Evolutionary conservation across 306 rosid genomes (phyloP).

Genomic region (Quercus variabilis): DNA sequence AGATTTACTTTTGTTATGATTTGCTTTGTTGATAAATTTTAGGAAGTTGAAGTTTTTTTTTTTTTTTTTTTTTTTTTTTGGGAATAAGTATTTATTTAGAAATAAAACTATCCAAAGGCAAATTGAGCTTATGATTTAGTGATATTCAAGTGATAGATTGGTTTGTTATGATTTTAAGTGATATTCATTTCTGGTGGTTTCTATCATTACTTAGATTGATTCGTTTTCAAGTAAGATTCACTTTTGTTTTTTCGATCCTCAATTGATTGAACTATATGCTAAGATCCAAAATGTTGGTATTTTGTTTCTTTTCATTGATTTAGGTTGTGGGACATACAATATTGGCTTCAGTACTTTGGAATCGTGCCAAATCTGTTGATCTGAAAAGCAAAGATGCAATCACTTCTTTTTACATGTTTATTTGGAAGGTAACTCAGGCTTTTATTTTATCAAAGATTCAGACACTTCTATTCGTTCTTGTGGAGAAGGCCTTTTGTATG

Average conservation of each 20-base stretch:
- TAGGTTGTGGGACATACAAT: constrained; percentile 72
- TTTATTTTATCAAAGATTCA: neutral
- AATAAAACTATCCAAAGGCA: too few relatives aligned
- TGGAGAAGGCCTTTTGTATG: neutral
- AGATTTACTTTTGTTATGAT: too few relatives aligned
- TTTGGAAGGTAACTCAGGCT: constrained; percentile 73
- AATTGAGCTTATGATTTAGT: too few relatives aligned
- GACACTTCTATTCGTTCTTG: neutral
- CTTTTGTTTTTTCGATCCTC: neutral
- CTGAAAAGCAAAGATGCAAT: constrained; percentile 78
- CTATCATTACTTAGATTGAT: neutral
- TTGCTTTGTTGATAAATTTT: too few relatives aligned
- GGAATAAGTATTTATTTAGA: too few relatives aligned
- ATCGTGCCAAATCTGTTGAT: constrained; percentile 79
- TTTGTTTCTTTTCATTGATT: constrained; percentile 25
- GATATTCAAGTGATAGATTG: too few relatives aligned
- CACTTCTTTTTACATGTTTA: constrained; percentile 91
- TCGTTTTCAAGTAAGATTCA: neutral
- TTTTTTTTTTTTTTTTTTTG: too few relatives aligned
- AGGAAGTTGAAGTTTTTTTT: too few relatives aligned
- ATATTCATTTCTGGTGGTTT: neutral
- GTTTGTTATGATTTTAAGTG: too few relatives aligned
- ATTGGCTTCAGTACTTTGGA: constrained; percentile 69
- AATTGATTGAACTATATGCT: constrained; percentile 8
- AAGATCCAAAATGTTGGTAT: constrained; percentile 8